These are phyloP conservation scores for Solanum verrucosum DNA, from an alignment of 257 asterid species.

Conservation along the genomic window DNA sequence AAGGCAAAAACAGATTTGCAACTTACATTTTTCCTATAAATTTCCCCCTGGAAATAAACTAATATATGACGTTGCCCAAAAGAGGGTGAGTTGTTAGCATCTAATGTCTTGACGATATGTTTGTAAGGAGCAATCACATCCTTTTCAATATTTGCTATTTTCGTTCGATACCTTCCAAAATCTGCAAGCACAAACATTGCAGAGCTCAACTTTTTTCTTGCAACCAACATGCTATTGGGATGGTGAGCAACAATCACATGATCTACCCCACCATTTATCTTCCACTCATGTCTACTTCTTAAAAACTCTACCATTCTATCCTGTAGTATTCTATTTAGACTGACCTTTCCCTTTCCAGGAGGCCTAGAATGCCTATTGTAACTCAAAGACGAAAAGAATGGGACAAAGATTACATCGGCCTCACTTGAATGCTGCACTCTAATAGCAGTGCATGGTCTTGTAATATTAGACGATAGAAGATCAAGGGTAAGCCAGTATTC, in stretches of 20 bases:
- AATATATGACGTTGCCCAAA: slow-evolving; percentile 37
- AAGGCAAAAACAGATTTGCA: neutral
- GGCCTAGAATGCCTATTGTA: neutral
- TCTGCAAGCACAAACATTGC: slow-evolving; percentile 58
- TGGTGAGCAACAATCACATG: slow-evolving; percentile 72
- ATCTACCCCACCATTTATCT: slow-evolving; percentile 42
- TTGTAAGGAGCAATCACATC: slow-evolving; percentile 83
- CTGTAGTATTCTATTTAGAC: slow-evolving; percentile 41
- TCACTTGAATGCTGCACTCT: slow-evolving; percentile 44
- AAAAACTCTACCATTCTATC: slow-evolving; percentile 46
- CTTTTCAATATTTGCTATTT: slow-evolving; percentile 53
- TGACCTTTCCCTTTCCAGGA: slow-evolving; percentile 19
- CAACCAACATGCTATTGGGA: slow-evolving; percentile 67
- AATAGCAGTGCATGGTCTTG: slow-evolving; percentile 46
- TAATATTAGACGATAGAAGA: slow-evolving; percentile 49
- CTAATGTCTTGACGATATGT: slow-evolving; percentile 58
- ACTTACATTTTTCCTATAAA: slow-evolving; percentile 78
- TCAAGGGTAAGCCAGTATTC: slow-evolving; percentile 30
- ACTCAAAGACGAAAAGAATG: neutral
- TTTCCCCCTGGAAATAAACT: slow-evolving; percentile 72
- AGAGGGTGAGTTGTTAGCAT: slow-evolving; percentile 25
- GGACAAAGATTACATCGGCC: neutral
- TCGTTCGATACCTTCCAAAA: slow-evolving; percentile 18
- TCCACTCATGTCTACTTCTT: slow-evolving; percentile 51
- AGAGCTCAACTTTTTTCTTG: slow-evolving; percentile 45